Evolutionary conservation across 2,329 filamentous ascomycete genomes (phyloP), one percentile per base, ranked within the genome.

Genomic region (Neopestalotiopsis sp.): DNA sequence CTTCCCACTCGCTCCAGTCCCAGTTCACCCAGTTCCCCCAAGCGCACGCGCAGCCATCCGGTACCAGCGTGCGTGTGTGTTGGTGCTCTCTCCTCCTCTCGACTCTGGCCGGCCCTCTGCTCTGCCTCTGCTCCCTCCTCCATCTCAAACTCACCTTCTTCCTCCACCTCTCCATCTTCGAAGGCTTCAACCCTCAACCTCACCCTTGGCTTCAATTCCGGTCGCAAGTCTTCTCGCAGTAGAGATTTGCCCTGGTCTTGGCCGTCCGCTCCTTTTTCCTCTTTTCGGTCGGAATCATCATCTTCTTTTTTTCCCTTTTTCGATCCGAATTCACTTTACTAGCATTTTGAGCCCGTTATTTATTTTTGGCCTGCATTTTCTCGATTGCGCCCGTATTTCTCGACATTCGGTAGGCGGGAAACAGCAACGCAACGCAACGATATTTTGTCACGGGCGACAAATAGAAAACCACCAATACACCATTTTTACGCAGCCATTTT

Each of bases 231-330:
- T 83, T 69, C 40, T 82, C 82, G 66, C 57, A 67, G 75, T 57
- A 67, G 75, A 76, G 78, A 84, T 84, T 86, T 83, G 80, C 82
- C 80, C 86, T 89, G 87, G 86, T 86, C 81, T 88, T 82, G 85
- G 78, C 86, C 86, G 86, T 89, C 86, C 86, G 82, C 85, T 89
- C 86, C 84, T 84, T 85, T 86, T 62, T 62, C 59, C 32, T 62
- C 59, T 40, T 62, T 30, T 62, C 45, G 45, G 45, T 52, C 45
- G 45, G 45, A 52, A 52, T 52, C 45, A 24, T 52, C 45, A 52
- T 52, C 32, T n/a, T 59, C 72, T 76, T 66, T 67, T 70, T 72
- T 68, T 67, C 62, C 65, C 65, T 14, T 38, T 34, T 62, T 24
- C 30, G 57, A 30, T 62, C 32, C 34, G 59, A 62, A n/a, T 62